Conservation (phyloP, 164 flowering plant species). For the Pachysandra terminalis region DNA sequence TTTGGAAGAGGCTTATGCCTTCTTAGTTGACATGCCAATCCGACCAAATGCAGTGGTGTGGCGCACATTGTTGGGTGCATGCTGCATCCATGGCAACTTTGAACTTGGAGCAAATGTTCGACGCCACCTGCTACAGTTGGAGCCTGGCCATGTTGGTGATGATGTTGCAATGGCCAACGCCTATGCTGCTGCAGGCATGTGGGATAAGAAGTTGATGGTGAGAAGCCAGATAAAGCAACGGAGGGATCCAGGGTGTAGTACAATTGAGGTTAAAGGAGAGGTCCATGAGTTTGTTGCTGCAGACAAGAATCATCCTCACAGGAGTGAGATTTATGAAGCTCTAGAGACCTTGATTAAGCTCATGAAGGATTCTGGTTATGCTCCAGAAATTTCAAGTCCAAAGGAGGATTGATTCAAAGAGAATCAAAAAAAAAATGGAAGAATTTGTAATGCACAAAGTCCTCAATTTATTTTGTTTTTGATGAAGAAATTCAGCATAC, state of each 20-base stretch:
- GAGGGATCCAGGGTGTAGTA: constrained; percentile 46
- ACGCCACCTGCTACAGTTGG: constrained; percentile 14
- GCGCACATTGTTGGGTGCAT: constrained; percentile 35
- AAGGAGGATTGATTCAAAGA: neutral
- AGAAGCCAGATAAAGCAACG: constrained; percentile 29
- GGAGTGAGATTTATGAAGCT: constrained; percentile 20
- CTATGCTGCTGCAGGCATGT: constrained; percentile 39
- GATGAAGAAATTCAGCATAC: no score
- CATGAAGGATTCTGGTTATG: constrained; percentile 14
- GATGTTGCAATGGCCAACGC: constrained; percentile 34
- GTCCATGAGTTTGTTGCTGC: constrained; percentile 37
- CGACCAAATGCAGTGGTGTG: constrained; percentile 33
- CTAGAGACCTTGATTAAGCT: constrained; percentile 19
- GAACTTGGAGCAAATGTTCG: constrained; percentile 23
- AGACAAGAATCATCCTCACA: no score
- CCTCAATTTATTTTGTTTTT: no score
- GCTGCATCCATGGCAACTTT: constrained; percentile 21
- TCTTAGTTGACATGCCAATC: constrained; percentile 27
- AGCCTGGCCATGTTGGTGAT: constrained; percentile 26
- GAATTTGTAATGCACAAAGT: neutral
- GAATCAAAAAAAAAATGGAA: neutral
- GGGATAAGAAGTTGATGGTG: constrained; percentile 29
- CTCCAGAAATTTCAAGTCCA: neutral
- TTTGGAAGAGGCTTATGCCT: constrained; percentile 25
- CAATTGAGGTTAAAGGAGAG: constrained; percentile 26